Evolutionary conservation across 1,284 basidiomycete species (phyloP).

Genomic region (Termitomyces sp.): DNA sequence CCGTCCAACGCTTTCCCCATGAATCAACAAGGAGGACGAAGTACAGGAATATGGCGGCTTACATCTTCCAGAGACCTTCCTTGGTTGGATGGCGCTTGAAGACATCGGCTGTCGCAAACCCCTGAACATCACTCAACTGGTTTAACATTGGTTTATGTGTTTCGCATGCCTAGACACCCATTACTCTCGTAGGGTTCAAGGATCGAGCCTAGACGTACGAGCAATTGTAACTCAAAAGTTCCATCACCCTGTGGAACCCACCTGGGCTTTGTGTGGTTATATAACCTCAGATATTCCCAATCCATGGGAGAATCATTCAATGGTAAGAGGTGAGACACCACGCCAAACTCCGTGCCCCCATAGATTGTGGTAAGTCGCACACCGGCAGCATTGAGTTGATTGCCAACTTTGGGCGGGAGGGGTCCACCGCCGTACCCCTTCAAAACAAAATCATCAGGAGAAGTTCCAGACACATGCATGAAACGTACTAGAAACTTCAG

Average conservation of each 20-base stretch:
- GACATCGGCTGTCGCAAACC: not conserved
- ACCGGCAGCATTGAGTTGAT: not conserved
- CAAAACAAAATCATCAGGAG: not conserved
- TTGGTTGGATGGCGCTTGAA: not conserved
- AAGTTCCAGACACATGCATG: not conserved
- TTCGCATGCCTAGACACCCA: not conserved
- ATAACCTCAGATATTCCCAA: not conserved
- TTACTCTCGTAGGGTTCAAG: not conserved
- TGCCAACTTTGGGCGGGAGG: not conserved
- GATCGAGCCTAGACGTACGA: not conserved
- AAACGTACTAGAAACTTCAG: not conserved
- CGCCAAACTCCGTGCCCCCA: not conserved
- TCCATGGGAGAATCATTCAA: not conserved
- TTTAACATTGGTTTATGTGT: not conserved
- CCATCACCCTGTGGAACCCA: not conserved
- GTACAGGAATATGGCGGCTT: not conserved
- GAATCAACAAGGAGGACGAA: not conserved
- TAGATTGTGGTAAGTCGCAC: not conserved
- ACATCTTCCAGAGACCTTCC: conserved; percentile 23
- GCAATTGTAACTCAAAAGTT: not conserved
- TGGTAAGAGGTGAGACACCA: not conserved
- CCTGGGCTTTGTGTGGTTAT: not conserved
- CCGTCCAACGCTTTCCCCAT: not conserved
- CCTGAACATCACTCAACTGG: conserved; percentile 1
- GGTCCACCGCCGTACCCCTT: not conserved